These are phyloP conservation scores for Boletales sp. DNA, from an alignment of 768 basidiomycete genomes.

Conservation along the genomic window DNA sequence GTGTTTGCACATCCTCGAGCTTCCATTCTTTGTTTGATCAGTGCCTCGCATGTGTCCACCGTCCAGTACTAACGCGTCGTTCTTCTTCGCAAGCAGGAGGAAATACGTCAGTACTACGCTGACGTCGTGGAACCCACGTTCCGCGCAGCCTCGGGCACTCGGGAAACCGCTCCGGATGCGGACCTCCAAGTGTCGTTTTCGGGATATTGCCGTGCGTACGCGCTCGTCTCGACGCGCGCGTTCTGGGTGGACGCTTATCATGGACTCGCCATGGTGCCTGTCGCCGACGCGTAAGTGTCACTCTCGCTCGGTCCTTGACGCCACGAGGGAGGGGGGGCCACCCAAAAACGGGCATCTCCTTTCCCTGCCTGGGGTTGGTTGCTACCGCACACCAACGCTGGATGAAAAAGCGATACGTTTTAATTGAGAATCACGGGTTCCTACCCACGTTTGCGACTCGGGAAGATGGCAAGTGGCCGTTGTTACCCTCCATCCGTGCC, in stretches of 20 bases:
- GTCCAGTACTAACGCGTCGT: constrained; percentile 17
- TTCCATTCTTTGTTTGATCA: constrained; percentile 12
- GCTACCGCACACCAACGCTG: constrained; percentile 13
- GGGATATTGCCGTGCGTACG: constrained; percentile 37
- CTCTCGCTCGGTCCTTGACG: not conserved
- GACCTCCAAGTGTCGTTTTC: constrained; percentile 19
- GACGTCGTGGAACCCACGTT: constrained; percentile 30
- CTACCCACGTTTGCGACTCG: constrained; percentile 6
- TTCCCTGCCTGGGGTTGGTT: constrained; percentile 8
- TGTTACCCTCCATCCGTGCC: constrained; percentile 14
- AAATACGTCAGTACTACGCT: constrained; percentile 33
- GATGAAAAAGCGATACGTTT: constrained; percentile 7
- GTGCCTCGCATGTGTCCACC: constrained; percentile 4
- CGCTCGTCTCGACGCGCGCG: constrained; percentile 75
- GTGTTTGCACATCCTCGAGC: not conserved
- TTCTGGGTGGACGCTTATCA: constrained; percentile 84
- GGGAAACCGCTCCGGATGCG: no score
- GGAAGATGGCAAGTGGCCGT: constrained; percentile 16
- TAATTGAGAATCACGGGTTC: constrained; percentile 16
- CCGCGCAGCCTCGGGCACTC: constrained; percentile 1
- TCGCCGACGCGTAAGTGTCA: constrained; percentile 71
- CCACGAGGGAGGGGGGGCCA: not conserved
- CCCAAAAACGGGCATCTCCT: constrained; percentile 6
- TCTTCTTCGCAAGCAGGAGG: constrained; percentile 24
- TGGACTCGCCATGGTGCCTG: constrained; percentile 77